Base-by-base conservation (phyloP, 768 basidiomycete genomes). In the Russula lepida region DNA sequence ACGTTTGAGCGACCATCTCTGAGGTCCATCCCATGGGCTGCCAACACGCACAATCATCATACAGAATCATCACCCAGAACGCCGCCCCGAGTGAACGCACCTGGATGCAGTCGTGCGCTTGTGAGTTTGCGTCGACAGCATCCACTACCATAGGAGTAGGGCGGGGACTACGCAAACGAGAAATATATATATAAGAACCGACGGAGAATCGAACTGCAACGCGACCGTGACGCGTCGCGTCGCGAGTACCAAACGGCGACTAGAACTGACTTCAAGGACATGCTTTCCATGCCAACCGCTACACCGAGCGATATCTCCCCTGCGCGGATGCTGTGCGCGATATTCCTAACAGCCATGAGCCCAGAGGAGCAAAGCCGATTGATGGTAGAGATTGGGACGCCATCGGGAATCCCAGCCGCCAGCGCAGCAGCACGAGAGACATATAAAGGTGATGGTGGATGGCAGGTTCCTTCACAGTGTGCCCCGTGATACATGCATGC, bases 21-120 rank as follows among this genome's bases (percentile, higher is more conserved):
- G 89, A 89, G 1, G 92, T 94, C 92, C 92, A 99, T 53, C 93
- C 93, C 93, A 94, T 94, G 12, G 90, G 87, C 88, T 92, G 63
- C 21, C 30, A 44, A 27, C 2, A 48, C n/a, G n/a, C 48, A 12
- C 27, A 41, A 37, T 60, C n/a, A 15, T 65, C 51, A 63, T 8
- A 30, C 35, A 28, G 32, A 63, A 58, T 48, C 12, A 12, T 13
- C 30, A 35, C 17, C 32, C 19, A 15, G 30, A 44, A 28, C 46
- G 41, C 8, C 19, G 2, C 32, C 37, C 3, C 19, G 4, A 21
- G 9, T 19, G 43, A 3, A 64, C 74, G 49, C 48, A 84, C 88
- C 77, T 89, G 85, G 44, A 87, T 82, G 68, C 86, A 88, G 69
- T 93, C 89, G 69, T 84, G 77, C 28, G 91, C 89, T 70, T 85